Evolutionary conservation across 2,329 filamentous ascomycete species (phyloP).

Genomic region (Atkinsonella texensis): DNA sequence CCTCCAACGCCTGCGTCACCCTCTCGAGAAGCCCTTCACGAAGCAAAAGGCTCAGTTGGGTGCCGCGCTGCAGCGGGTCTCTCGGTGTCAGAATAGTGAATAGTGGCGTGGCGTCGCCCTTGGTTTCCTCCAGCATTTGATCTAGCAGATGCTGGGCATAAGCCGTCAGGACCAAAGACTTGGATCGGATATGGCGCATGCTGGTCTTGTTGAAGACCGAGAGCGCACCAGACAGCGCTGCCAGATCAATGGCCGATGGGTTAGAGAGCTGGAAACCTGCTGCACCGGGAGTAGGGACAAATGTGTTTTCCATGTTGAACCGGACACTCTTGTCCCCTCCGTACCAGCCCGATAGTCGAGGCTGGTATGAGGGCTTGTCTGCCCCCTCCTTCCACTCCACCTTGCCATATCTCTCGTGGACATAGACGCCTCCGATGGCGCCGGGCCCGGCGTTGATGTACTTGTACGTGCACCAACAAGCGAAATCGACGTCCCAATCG

Average conservation of each 20-base stretch:
- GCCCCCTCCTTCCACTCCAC: conserved; percentile 32
- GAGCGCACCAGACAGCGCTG: conserved; percentile 60
- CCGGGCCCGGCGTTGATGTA: conserved; percentile 83
- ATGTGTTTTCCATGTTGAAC: conserved; percentile 75
- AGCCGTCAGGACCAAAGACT: conserved; percentile 60
- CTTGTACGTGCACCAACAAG: conserved; percentile 90
- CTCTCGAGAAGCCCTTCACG: conserved; percentile 56
- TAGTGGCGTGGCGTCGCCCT: conserved; percentile 19
- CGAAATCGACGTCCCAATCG: conserved; percentile 86
- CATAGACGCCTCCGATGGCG: conserved; percentile 66
- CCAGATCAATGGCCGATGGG: conserved; percentile 64
- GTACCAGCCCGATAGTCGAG: conserved; percentile 75
- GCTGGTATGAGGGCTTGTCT: conserved; percentile 37
- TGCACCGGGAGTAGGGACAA: conserved; percentile 66
- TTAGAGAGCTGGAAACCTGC: conserved; percentile 79
- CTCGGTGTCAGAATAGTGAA: conserved; percentile 59
- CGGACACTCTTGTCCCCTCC: conserved; percentile 64
- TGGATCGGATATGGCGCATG: conserved; percentile 56
- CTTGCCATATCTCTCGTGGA: conserved; percentile 61
- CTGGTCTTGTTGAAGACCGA: conserved; percentile 61
- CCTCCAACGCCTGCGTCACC: conserved; percentile 51
- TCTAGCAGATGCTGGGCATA: conserved; percentile 62
- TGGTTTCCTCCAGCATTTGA: conserved; percentile 24
- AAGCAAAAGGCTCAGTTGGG: conserved; percentile 67
- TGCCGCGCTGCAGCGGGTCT: conserved; percentile 56